Evolutionary conservation across 2,329 filamentous ascomycete species (phyloP).

Genomic region (Hypoxylon sp.): DNA sequence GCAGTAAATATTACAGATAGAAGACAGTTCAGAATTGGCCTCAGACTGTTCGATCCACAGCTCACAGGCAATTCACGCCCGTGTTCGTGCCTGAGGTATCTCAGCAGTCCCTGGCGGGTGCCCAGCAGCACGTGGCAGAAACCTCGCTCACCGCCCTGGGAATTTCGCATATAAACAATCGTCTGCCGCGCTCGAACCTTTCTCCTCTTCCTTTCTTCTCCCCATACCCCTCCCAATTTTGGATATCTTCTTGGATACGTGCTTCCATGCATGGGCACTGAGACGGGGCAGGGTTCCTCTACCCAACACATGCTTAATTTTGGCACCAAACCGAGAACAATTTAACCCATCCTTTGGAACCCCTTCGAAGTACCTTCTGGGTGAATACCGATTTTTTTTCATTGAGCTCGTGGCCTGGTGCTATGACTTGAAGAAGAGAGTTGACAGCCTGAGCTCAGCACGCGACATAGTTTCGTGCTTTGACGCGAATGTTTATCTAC

Average conservation of each 20-base stretch:
- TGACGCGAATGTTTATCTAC: background rate
- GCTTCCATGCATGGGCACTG: background rate
- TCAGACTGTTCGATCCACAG: too few relatives aligned
- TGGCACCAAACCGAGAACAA: background rate
- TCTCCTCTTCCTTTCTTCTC: background rate
- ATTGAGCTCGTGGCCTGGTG: background rate
- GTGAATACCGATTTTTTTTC: background rate
- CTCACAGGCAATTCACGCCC: too few relatives aligned
- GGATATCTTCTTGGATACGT: background rate
- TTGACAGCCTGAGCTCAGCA: too few relatives aligned
- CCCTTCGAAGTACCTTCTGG: background rate
- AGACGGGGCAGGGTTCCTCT: background rate
- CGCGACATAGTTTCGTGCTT: background rate
- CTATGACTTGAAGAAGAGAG: background rate
- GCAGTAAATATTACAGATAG: too few relatives aligned
- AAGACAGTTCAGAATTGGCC: too few relatives aligned
- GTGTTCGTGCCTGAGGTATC: too few relatives aligned
- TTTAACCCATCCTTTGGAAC: background rate
- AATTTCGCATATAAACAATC: background rate
- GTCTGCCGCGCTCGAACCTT: background rate
- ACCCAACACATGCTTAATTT: background rate
- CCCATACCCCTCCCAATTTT: background rate
- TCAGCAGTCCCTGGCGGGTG: too few relatives aligned
- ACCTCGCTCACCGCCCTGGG: background rate
- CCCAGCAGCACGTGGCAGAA: too few relatives aligned